Percentiles rank a stretch among this genome's conserved stretches.
Evolutionary conservation across 2,329 filamentous ascomycete genomes (phyloP).

Genomic region (Colletotrichum melonis): DNA sequence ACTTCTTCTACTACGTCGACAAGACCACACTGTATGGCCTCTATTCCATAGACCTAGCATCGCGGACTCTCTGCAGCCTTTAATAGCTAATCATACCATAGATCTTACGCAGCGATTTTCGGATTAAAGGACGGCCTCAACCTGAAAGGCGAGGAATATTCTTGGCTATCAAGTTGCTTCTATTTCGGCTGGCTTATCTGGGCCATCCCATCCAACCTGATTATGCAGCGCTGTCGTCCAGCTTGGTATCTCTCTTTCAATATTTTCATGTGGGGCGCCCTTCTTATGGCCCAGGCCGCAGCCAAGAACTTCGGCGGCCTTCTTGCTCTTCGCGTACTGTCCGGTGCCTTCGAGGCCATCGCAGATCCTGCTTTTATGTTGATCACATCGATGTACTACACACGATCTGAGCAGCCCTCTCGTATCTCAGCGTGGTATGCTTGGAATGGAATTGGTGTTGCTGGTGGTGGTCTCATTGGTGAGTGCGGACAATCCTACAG

Average conservation of each 20-base stretch:
- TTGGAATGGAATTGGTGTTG: slow-evolving; percentile 69
- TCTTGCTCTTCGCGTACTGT: slow-evolving; percentile 66
- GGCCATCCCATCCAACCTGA: slow-evolving; percentile 45
- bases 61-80: no score
- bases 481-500: background rate
- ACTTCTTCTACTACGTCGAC: slow-evolving; percentile 53
- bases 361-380: slow-evolving; percentile 66
- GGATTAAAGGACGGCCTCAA: slow-evolving; percentile 69
- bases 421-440: slow-evolving; percentile 70
- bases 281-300: slow-evolving; percentile 62
- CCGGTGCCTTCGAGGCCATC: slow-evolving; percentile 73
- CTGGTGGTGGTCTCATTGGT: slow-evolving; percentile 62
- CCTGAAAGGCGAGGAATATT: slow-evolving; percentile 68
- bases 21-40: slow-evolving; percentile 36
- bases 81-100: background rate
- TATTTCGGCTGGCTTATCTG: slow-evolving; percentile 53
- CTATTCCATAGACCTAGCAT: no score
- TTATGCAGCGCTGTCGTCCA: slow-evolving; percentile 46
- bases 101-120: slow-evolving; percentile 73
- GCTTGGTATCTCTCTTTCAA: slow-evolving; percentile 52
- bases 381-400: slow-evolving; percentile 75
- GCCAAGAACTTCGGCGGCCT: slow-evolving; percentile 67
- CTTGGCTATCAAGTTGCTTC: slow-evolving; percentile 50
- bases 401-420: slow-evolving; percentile 69
- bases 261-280: slow-evolving; percentile 67